Conservation (phyloP, 495 filamentous ascomycete genomes). For the Penicillium flavigenum region DNA sequence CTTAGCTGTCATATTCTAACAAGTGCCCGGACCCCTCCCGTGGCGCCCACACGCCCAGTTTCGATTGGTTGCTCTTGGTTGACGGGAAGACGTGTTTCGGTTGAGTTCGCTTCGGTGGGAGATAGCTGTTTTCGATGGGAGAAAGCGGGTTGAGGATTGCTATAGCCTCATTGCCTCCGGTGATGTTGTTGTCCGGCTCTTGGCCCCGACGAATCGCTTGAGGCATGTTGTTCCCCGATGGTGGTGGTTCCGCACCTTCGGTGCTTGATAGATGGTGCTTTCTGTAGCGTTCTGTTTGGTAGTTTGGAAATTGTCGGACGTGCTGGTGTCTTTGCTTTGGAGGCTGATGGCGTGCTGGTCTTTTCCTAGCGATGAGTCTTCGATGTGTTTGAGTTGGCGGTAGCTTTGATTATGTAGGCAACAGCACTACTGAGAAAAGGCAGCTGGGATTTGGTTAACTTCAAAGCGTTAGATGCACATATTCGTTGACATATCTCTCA, state of each 20-base stretch:
- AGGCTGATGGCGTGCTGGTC: background rate
- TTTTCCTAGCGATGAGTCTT: background rate
- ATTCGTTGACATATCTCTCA: background rate
- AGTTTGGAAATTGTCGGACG: background rate
- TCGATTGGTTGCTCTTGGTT: constrained; percentile 1
- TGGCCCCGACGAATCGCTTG: background rate
- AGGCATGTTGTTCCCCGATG: background rate
- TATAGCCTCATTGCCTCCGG: background rate
- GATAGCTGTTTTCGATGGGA: background rate
- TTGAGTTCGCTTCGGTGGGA: background rate
- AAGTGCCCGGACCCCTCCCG: constrained; percentile 4
- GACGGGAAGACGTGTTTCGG: background rate
- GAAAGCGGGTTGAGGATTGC: background rate
- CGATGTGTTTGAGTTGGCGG: background rate
- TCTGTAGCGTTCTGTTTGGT: background rate
- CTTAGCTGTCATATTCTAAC: constrained; percentile 4
- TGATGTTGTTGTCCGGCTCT: background rate
- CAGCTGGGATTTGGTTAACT: background rate
- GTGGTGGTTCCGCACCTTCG: background rate
- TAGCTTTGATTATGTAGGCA: background rate
- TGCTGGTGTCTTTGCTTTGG: background rate
- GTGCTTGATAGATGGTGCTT: background rate
- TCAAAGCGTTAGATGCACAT: background rate
- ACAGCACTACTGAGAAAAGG: background rate
- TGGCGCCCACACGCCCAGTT: background rate